phyloP scores from a whole-genome alignment of 352 stramenopile genomes.

The Phytophthora boehmeriae region DNA sequence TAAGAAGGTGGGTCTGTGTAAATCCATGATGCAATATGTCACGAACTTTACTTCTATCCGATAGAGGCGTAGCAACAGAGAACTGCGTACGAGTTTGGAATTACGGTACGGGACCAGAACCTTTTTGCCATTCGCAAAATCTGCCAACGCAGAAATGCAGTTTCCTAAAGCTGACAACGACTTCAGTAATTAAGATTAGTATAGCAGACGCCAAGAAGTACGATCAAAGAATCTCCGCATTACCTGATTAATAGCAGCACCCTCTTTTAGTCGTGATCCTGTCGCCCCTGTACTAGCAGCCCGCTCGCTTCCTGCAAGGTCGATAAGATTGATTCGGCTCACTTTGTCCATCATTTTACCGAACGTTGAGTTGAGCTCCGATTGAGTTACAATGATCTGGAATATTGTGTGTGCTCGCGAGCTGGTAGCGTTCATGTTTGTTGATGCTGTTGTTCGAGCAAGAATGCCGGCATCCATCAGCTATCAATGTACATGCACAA shows the following conservation, averaged over 20 bases:
- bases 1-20: constrained; percentile 78
- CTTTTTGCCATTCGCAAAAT: constrained; percentile 88
- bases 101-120: constrained; percentile 91
- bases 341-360: constrained; percentile 87
- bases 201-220: background rate
- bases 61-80: background rate
- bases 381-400: constrained; percentile 86
- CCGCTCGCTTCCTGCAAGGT: constrained; percentile 92
- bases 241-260: constrained; percentile 93
- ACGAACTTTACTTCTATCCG: background rate
- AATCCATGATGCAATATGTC: constrained; percentile 2
- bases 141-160: constrained; percentile 91
- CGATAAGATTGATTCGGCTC: constrained; percentile 89
- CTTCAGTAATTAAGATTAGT: constrained; percentile 33
- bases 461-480: constrained; percentile 88
- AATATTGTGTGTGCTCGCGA: constrained; percentile 86
- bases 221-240: background rate
- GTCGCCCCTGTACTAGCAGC: constrained; percentile 90
- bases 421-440: constrained; percentile 89
- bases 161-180: constrained; percentile 91
- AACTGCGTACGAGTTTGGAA: constrained; percentile 87
- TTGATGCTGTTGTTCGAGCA: constrained; percentile 81
- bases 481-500: constrained; percentile 24
- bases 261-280: constrained; percentile 90
- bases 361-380: constrained; percentile 66